A percentile compares a stretch with the other conserved stretches of the same genome.
Conservation (phyloP, 2,329 filamentous ascomycete species). For the Aureobasidium zeae region DNA sequence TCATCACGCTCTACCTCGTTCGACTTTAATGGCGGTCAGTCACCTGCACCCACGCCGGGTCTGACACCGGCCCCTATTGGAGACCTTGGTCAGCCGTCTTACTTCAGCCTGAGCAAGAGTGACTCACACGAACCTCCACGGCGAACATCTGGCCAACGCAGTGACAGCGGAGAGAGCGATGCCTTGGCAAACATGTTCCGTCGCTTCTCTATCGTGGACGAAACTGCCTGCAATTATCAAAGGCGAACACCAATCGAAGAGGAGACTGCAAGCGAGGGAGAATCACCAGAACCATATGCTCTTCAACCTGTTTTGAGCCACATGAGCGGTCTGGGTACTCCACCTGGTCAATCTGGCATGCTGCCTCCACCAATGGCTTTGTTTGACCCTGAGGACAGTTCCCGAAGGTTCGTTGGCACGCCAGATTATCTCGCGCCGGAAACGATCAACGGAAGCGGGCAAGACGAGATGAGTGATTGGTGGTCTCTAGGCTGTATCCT, state of each 20-base stretch:
- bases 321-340: conserved; percentile 47
- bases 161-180: conserved; percentile 88
- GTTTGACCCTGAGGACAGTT: conserved; percentile 90
- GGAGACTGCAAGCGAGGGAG: conserved; percentile 56
- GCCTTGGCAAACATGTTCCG: conserved; percentile 73
- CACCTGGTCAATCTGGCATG: conserved; percentile 63
- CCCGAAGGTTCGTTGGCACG: conserved; percentile 87
- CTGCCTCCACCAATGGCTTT: conserved; percentile 84
- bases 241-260: conserved; percentile 62
- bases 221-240: conserved; percentile 26
- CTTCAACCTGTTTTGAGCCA: conserved; percentile 53
- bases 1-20: conserved; percentile 92
- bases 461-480: conserved; percentile 99
- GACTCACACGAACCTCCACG: conserved; percentile 48
- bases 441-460: conserved; percentile 87
- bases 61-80: conserved; percentile 68
- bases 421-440: conserved; percentile 96
- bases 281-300: conserved; percentile 65
- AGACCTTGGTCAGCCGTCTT: conserved; percentile 74
- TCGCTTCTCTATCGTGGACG: conserved; percentile 50
- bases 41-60: conserved; percentile 74
- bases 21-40: conserved; percentile 71
- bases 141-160: conserved; percentile 71
- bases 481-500: conserved; percentile 99
- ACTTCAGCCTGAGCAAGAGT: conserved; percentile 70